Evolutionary conservation across 2,329 filamentous ascomycete species (phyloP).

Genomic region (Colletotrichum caudatum): DNA sequence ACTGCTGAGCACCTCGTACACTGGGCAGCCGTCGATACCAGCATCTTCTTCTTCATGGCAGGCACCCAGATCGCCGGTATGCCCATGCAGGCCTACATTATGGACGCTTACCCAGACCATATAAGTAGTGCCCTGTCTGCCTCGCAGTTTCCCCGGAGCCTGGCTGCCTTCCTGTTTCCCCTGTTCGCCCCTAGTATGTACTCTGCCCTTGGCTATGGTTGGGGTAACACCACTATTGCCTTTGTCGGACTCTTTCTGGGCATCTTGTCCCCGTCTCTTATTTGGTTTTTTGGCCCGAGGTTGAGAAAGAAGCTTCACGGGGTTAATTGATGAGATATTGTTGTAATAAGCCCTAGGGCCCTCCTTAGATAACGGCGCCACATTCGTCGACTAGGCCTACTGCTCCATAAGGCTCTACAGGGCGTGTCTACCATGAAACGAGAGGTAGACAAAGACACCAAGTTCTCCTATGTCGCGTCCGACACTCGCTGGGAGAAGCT

Average conservation of each 20-base stretch:
- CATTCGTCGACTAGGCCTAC: no score
- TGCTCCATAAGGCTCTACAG: no score
- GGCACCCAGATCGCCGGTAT: background rate
- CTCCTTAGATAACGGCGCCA: no score
- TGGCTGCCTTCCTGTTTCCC: background rate
- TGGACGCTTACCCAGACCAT: background rate
- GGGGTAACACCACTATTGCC: background rate
- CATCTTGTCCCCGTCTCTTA: no score
- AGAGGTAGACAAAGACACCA: no score
- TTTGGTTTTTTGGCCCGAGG: no score
- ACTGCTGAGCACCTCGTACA: background rate
- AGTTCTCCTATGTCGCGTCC: no score
- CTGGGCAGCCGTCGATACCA: background rate
- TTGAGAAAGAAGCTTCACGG: no score
- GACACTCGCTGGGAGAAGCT: no score
- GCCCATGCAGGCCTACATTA: background rate
- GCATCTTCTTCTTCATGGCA: background rate
- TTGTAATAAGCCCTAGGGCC: no score
- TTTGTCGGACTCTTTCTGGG: background rate
- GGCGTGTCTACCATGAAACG: no score
- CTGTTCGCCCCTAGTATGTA: background rate
- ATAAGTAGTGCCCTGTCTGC: background rate
- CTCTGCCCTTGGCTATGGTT: background rate
- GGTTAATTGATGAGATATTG: no score
- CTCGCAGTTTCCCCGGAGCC: background rate